Evolutionary conservation across 2,329 filamentous ascomycete species (phyloP).

Genomic region (Trichoderma breve): DNA sequence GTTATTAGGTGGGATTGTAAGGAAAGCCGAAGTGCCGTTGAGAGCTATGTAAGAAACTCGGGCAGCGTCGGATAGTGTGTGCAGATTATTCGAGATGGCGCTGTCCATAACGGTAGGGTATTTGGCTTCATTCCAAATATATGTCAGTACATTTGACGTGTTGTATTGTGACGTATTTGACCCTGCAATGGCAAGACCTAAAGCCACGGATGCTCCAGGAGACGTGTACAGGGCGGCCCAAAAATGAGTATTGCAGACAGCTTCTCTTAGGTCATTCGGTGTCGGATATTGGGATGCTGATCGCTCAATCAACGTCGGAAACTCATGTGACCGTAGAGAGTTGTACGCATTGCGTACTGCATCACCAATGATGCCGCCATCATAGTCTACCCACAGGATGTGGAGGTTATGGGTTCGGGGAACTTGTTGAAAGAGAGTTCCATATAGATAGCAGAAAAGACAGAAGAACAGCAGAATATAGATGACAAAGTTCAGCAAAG

Average conservation of each 20-base stretch:
- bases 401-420: conserved; percentile 22
- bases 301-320: conserved; percentile 24
- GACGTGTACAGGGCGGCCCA: conserved; percentile 25
- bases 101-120: conserved; percentile 23
- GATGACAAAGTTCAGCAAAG: conserved; percentile 22
- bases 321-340: conserved; percentile 20
- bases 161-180: conserved; percentile 20
- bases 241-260: conserved; percentile 23
- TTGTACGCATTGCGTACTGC: conserved; percentile 26
- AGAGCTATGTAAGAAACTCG: conserved; percentile 21
- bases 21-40: conserved; percentile 23
- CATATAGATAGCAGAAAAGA: conserved; percentile 28
- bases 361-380: conserved; percentile 25
- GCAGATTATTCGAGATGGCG: conserved; percentile 20
- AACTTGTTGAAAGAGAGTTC: conserved; percentile 25
- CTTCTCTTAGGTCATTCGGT: conserved; percentile 8
- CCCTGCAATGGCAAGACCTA: conserved; percentile 21
- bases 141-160: conserved; percentile 21
- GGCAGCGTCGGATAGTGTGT: conserved; percentile 20
- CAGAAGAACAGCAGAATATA: conserved; percentile 42
- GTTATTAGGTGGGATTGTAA: conserved; percentile 20
- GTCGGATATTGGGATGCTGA: conserved; percentile 19
- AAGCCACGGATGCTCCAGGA: conserved; percentile 17
- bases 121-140: conserved; percentile 26
- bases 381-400: conserved; percentile 28